Conservation (phyloP, 2,329 filamentous ascomycete species). For the Blumeria graminis region DNA sequence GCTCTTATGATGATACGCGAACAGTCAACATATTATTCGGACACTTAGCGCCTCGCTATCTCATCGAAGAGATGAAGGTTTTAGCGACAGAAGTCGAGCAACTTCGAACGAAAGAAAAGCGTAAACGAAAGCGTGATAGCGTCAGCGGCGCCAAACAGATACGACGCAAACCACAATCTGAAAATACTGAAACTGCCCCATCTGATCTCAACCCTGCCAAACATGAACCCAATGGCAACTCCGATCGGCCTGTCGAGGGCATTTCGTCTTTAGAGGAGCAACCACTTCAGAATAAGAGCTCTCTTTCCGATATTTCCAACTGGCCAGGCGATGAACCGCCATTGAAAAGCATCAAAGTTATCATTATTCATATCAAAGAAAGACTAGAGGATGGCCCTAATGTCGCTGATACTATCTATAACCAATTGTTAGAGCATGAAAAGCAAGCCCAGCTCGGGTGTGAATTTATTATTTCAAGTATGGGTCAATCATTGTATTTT, state of each 20-base stretch:
- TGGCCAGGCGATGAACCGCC: conserved; percentile 3
- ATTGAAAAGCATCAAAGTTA: conserved; percentile 49
- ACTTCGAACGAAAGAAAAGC: conserved; percentile 10
- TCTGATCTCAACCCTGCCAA: not conserved
- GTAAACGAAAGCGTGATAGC: conserved; percentile 7
- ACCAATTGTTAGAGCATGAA: conserved; percentile 44
- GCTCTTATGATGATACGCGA: conserved; percentile 68
- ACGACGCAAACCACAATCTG: not conserved
- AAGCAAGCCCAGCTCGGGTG: conserved; percentile 35
- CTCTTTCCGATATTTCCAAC: not conserved
- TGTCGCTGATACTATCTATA: conserved; percentile 41
- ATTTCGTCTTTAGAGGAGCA: not conserved
- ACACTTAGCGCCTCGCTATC: conserved; percentile 61
- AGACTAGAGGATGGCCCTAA: conserved; percentile 45
- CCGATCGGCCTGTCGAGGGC: too few relatives aligned
- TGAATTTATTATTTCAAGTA: conserved; percentile 47
- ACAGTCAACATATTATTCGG: conserved; percentile 61
- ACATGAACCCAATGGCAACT: not conserved
- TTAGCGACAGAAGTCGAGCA: conserved; percentile 27
- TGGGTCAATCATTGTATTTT: conserved; percentile 30
- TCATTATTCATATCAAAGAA: conserved; percentile 91
- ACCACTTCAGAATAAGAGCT: too few relatives aligned
- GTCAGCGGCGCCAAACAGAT: conserved; percentile 10
- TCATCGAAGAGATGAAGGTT: conserved; percentile 52
- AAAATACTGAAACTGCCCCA: not conserved